Percentiles rank a stretch among this genome's conserved stretches.
Conservation (phyloP, 495 filamentous ascomycete species). For the Echria macrotheca region DNA sequence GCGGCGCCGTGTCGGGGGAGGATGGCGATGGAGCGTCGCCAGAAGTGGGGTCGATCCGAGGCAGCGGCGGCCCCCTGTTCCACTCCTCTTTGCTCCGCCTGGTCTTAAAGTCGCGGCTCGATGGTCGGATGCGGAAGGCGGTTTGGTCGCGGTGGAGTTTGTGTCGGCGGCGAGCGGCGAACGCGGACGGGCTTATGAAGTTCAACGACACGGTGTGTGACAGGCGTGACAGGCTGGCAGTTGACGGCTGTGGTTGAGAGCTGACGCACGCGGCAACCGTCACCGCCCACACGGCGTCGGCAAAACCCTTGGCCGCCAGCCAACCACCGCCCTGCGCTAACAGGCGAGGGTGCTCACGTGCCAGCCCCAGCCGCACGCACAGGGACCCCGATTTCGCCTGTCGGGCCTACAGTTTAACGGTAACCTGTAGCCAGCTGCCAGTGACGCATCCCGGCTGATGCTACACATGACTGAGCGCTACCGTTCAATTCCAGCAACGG, state of each 20-base stretch:
- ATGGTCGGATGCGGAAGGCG: background rate
- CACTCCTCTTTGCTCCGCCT: background rate
- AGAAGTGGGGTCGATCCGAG: background rate
- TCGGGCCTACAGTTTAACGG: too few relatives aligned
- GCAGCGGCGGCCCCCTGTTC: background rate
- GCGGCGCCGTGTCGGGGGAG: background rate
- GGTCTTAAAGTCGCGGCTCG: background rate
- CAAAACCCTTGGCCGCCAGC: constrained; percentile 6
- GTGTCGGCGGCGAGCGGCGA: background rate
- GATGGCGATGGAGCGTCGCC: background rate
- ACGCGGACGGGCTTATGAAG: background rate
- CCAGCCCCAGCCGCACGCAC: background rate
- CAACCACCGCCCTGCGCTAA: background rate
- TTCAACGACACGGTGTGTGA: constrained; percentile 1
- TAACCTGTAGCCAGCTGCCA: too few relatives aligned
- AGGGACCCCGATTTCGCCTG: too few relatives aligned
- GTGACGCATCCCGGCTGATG: too few relatives aligned
- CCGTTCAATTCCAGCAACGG: too few relatives aligned
- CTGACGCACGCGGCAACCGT: constrained; percentile 8
- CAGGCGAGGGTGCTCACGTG: background rate
- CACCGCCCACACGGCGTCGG: constrained; percentile 8
- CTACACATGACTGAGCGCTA: too few relatives aligned
- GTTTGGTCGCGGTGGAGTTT: background rate
- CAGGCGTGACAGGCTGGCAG: constrained; percentile 2
- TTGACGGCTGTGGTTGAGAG: background rate